These are phyloP conservation scores for Zangia roseola DNA, from an alignment of 768 basidiomycete species.

Conservation along the genomic window DNA sequence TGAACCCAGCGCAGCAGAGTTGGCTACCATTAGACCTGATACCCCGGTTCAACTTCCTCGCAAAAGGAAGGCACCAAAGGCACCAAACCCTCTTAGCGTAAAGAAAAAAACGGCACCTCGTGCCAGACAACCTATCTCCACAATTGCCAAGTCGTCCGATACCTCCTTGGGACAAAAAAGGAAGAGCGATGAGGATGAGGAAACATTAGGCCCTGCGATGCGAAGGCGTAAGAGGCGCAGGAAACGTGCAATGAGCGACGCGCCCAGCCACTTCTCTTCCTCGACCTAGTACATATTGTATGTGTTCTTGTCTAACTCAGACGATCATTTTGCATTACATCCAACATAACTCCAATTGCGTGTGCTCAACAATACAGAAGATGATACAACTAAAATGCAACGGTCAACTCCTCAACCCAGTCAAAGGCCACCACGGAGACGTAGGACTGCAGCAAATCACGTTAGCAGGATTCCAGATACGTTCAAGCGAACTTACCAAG, in stretches of 20 bases:
- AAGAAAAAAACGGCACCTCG: slow-evolving; percentile 71
- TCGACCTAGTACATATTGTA: no score
- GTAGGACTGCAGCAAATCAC: slow-evolving; percentile 47
- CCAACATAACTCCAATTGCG: not conserved
- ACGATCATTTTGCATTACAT: not conserved
- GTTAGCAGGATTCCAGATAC: not conserved
- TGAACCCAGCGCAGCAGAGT: slow-evolving; percentile 50
- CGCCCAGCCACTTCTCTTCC: no score
- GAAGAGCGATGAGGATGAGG: not conserved
- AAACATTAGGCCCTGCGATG: accelerated
- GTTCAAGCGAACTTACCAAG: slow-evolving; percentile 35
- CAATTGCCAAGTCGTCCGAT: not conserved
- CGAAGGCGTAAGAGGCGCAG: slow-evolving; percentile 27
- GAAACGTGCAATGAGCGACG: slow-evolving; percentile 2
- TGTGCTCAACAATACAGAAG: not conserved
- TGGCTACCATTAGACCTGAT: slow-evolving; percentile 39
- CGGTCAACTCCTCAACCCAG: not conserved
- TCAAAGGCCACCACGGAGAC: slow-evolving; percentile 77
- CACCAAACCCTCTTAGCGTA: slow-evolving; percentile 88
- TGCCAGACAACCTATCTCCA: not conserved
- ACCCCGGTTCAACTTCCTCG: slow-evolving; percentile 41
- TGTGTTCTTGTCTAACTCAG: not conserved
- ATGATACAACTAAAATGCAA: slow-evolving; percentile 1
- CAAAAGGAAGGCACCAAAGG: slow-evolving; percentile 71
- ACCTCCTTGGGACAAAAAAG: slow-evolving; percentile 19